Conservation (phyloP, 2,329 filamentous ascomycete species). For the Alternaria brassicicola region DNA sequence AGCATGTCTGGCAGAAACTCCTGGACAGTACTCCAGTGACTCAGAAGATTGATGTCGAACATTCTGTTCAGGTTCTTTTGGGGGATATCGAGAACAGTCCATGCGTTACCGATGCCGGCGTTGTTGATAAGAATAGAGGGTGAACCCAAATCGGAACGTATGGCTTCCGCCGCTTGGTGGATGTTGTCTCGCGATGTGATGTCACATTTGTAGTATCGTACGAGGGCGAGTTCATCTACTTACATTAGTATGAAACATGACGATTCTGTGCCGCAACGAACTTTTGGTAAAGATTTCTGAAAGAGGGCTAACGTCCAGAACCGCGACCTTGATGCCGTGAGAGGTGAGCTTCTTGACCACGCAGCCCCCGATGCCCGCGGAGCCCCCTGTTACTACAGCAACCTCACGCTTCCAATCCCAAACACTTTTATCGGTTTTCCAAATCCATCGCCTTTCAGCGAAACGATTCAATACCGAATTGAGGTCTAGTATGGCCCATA, state of each 20-base stretch:
- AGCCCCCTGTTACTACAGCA: constrained; percentile 47
- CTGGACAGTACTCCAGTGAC: constrained; percentile 47
- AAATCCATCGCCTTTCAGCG: constrained; percentile 50
- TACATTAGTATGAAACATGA: constrained; percentile 16
- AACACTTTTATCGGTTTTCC: constrained; percentile 33
- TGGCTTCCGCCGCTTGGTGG: constrained; percentile 34
- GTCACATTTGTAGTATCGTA: constrained; percentile 43
- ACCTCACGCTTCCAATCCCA: constrained; percentile 45
- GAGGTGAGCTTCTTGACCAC: constrained; percentile 41
- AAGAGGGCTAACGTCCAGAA: constrained; percentile 44
- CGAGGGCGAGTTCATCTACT: constrained; percentile 26
- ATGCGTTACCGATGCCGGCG: constrained; percentile 45
- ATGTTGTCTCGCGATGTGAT: constrained; percentile 41
- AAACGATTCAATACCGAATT: constrained; percentile 39
- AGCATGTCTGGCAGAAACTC: constrained; percentile 49
- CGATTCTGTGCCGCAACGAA: constrained; percentile 16
- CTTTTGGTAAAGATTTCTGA: constrained; percentile 35
- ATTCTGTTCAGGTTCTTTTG: constrained; percentile 32
- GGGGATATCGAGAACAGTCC: constrained; percentile 41
- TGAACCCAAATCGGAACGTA: constrained; percentile 41
- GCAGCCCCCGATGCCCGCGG: constrained; percentile 43
- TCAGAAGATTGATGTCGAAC: constrained; percentile 46
- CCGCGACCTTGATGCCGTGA: constrained; percentile 43
- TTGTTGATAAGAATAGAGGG: constrained; percentile 48
- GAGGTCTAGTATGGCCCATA: constrained; percentile 30